Percentiles rank a stretch among this genome's conserved stretches.
These are phyloP conservation scores for Blastomyces silverae DNA, from an alignment of 2,329 filamentous ascomycete genomes.

Conservation along the genomic window DNA sequence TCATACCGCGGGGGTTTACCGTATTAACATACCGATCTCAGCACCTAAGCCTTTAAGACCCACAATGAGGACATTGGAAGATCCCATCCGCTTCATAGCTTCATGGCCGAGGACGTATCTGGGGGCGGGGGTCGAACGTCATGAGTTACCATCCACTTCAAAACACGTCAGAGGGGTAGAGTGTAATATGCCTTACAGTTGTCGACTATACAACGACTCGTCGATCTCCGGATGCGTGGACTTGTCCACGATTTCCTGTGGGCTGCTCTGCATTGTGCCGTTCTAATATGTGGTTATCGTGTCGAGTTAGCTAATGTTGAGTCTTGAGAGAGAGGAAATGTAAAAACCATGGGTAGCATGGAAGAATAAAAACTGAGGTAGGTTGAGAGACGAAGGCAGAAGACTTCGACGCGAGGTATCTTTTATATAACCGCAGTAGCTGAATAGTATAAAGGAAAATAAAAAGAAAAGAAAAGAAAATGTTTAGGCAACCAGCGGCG, in stretches of 20 bases:
- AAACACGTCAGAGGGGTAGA: not conserved
- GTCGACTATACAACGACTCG: conserved; percentile 60
- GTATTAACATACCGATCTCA: conserved; percentile 58
- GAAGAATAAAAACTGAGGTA: not conserved
- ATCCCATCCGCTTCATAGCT: conserved; percentile 98
- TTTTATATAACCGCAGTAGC: not conserved
- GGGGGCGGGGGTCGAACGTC: conserved; percentile 17
- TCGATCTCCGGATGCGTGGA: conserved; percentile 61
- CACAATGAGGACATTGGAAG: conserved; percentile 86
- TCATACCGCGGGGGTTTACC: not conserved
- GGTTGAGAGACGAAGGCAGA: not conserved
- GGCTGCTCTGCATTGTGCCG: conserved; percentile 57
- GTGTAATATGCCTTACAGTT: conserved; percentile 42
- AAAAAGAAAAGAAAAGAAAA: not conserved
- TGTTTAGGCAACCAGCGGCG: conserved; percentile 1
- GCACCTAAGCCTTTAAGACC: conserved; percentile 92
- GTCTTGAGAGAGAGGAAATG: not conserved
- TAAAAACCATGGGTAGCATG: not conserved
- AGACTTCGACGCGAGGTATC: not conserved
- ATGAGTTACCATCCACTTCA: not conserved
- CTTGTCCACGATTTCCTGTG: conserved; percentile 52
- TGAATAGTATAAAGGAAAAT: no score
- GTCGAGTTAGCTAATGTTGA: not conserved
- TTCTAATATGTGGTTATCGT: conserved; percentile 33
- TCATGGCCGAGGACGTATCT: conserved; percentile 65